phyloP scores from a whole-genome alignment of 441 rosid genomes.

The Jatropha multifida region DNA sequence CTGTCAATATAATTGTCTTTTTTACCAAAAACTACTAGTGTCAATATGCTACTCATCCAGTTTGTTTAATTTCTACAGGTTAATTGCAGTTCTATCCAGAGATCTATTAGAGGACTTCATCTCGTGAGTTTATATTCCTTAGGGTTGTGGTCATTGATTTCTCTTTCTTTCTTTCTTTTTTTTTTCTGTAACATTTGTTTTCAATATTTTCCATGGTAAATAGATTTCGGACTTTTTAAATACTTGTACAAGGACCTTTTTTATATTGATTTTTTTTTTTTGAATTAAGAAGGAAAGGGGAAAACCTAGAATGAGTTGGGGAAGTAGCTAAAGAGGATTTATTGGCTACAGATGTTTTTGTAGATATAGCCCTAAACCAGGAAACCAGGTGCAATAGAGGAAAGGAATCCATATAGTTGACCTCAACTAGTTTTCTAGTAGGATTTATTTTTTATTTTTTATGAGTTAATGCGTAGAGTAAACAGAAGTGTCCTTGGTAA shows the following conservation, averaged over 20 bases:
- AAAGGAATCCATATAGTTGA: not conserved
- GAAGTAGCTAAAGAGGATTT: not conserved
- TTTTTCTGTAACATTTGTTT: not conserved
- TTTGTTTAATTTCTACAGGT: constrained; percentile 45
- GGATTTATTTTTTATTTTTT: not conserved
- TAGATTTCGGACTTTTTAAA: not conserved
- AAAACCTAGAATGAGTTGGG: not conserved
- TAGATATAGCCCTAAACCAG: not conserved
- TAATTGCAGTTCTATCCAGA: constrained; percentile 85
- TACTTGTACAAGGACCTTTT: not conserved
- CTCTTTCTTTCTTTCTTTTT: not conserved
- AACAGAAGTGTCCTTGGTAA: not conserved
- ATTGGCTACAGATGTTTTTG: not conserved
- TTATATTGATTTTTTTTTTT: accelerated
- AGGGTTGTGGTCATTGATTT: not conserved
- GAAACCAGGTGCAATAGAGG: not conserved
- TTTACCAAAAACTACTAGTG: not conserved
- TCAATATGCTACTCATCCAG: not conserved
- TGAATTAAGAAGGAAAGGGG: not conserved
- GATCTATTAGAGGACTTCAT: constrained; percentile 76
- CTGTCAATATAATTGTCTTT: not conserved
- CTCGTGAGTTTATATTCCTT: constrained; percentile 53
- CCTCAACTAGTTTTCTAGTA: not conserved
- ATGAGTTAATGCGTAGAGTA: not conserved
- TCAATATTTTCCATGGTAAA: not conserved